phyloP scores from a whole-genome alignment of 169 alveolate species.

The Eimeria falciformis region DNA sequence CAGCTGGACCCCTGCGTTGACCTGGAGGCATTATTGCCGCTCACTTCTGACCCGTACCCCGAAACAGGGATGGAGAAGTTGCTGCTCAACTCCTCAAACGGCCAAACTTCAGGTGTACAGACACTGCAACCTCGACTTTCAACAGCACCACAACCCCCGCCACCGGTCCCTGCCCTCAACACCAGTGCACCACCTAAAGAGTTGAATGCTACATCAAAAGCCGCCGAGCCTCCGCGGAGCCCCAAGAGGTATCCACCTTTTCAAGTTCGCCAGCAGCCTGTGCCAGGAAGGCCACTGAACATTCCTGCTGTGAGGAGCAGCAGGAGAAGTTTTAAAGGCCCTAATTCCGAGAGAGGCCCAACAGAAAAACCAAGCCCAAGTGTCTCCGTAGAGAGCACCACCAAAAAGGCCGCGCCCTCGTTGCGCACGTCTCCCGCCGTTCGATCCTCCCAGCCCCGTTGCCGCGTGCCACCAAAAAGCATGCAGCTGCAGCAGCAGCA shows the following conservation, averaged over 20 bases:
- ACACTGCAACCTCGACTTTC: too few relatives aligned
- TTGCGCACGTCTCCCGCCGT: neutral
- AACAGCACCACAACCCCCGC: neutral
- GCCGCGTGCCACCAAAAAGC: slow-evolving; percentile 34
- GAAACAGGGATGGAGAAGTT: neutral
- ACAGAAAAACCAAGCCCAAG: neutral
- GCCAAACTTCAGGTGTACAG: neutral
- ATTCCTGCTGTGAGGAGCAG: neutral
- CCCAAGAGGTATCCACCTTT: neutral
- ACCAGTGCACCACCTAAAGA: neutral
- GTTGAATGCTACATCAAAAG: neutral
- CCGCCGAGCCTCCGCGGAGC: slow-evolving; percentile 9
- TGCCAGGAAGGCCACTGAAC: slow-evolving; percentile 12
- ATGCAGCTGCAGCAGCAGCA: neutral
- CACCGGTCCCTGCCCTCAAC: neutral
- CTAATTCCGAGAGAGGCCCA: slow-evolving; percentile 2
- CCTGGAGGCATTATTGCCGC: slow-evolving; percentile 35
- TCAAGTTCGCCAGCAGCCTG: neutral
- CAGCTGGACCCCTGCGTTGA: slow-evolving; percentile 16
- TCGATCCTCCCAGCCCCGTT: slow-evolving; percentile 20
- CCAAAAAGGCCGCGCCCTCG: neutral
- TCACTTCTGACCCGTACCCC: neutral
- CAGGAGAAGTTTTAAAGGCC: neutral
- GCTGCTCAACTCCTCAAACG: neutral
- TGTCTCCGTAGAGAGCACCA: neutral